Base-by-base conservation (phyloP, 1,284 basidiomycete genomes). In the Ustilago esculenta region DNA sequence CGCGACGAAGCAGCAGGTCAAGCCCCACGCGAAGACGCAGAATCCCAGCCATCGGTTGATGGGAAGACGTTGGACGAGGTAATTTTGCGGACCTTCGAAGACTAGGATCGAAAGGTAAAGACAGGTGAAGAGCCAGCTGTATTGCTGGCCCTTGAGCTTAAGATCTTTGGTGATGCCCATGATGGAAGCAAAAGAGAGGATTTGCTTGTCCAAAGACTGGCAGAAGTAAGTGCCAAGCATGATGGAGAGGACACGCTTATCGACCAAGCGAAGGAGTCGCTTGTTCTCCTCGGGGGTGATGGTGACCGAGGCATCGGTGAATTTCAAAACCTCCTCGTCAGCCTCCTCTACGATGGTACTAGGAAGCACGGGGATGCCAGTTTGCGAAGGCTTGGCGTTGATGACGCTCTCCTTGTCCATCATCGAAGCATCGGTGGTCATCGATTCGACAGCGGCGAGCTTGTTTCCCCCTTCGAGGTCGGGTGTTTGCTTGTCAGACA, bases 171-270 rank as follows among this genome's bases (percentile, higher is more conserved):
- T 77, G 47, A 83, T 80, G 21, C 86, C 86, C 86, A 87, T 87
- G 63, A 87, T 87, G 23, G 85, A 85, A 8, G 86, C 86, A 71
- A 87, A 86, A 57, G 85, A 86, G 45, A 86, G 82, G 12, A 86
- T 86, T 18, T 52, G 85, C 77, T 87, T 87, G 76, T 87, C 86
- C 50, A 87, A 76, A 10, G 85, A 84, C 72, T 87, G 86, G 7
- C 83, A 84, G 59, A 79, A 86, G 75, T 87, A 87, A n/a, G 86
- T 87, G 20, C 85, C 79, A 29, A 87, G 84, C 86, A 87, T 87
- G 41, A 87, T 84, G 25, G 80, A 83, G 24, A 87, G 76, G 11
- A 87, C 85, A 21, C 86, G 84, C 64, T 85, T 86, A 77, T 87
- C 85, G 21, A 87, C 81, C 83, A 85, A 84, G 82, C 85, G 84